Evolutionary conservation across 2,329 filamentous ascomycete genomes (phyloP).

Genomic region (Trichoderma sp.): DNA sequence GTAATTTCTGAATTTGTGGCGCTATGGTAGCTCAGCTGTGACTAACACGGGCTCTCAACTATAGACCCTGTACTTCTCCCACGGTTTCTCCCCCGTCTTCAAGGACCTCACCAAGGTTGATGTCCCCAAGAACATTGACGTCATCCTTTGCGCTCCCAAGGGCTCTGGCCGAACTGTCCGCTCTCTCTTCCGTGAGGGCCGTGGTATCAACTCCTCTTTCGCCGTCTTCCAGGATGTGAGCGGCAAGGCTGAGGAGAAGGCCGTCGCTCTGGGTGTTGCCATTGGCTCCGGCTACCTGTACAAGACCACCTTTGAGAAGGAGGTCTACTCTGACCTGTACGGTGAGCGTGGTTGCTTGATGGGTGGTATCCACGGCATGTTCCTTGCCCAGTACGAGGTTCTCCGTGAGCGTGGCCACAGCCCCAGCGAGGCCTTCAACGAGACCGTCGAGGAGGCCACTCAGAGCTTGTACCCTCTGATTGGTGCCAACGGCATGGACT

Average conservation of each 20-base stretch:
- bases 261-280: constrained; percentile 91
- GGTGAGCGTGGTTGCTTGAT: constrained; percentile 99
- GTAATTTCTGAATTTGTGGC: constrained; percentile 27
- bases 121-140: constrained; percentile 90
- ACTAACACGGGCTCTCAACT: constrained; percentile 26
- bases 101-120: constrained; percentile 99
- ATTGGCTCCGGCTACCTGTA: constrained; percentile 98
- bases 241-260: constrained; percentile 97
- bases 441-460: constrained; percentile 99
- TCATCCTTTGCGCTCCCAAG: constrained; percentile 99
- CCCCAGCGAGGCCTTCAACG: constrained; percentile 99
- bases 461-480: constrained; percentile 98
- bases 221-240: constrained; percentile 98
- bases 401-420: constrained; percentile 97
- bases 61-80: constrained; percentile 98
- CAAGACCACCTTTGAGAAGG: constrained; percentile 99
- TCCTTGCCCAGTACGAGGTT: constrained; percentile 99
- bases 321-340: constrained; percentile 99
- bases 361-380: constrained; percentile 99
- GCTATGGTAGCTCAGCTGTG: neutral
- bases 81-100: constrained; percentile 99
- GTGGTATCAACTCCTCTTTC: constrained; percentile 99
- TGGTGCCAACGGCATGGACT: constrained; percentile 98
- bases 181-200: constrained; percentile 97
- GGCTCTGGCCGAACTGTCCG: constrained; percentile 98